Evolutionary conservation across 495 filamentous ascomycete species (phyloP).

Genomic region (Pseudevernia furfuracea): DNA sequence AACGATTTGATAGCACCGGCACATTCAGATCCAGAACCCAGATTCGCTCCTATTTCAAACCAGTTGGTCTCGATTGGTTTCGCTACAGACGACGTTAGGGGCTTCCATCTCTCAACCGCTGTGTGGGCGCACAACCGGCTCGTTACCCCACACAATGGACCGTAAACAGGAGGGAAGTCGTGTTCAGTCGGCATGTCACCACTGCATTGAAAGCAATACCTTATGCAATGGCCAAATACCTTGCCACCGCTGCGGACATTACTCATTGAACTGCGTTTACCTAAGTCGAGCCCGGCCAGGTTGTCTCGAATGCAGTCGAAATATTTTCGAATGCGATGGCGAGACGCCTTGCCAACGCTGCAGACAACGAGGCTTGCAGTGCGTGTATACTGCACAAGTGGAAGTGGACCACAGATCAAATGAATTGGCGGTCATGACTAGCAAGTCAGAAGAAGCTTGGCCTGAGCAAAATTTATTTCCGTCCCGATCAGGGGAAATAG

Average conservation of each 20-base stretch:
- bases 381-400: neutral
- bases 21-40: neutral
- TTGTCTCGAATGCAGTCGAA: slow-evolving; percentile 4
- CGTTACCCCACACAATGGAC: neutral
- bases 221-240: neutral
- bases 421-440: neutral
- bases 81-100: neutral
- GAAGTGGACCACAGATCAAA: neutral
- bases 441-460: slow-evolving; percentile 4
- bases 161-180: slow-evolving; percentile 3
- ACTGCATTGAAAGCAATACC: neutral
- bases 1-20: neutral
- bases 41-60: neutral
- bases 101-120: neutral
- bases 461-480: neutral
- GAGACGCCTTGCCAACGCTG: slow-evolving; percentile 2
- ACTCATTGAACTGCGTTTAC: neutral
- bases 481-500: neutral
- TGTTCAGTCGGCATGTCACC: neutral
- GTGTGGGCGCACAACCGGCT: neutral
- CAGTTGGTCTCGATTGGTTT: neutral
- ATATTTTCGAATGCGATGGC: neutral
- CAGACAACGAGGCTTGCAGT: neutral
- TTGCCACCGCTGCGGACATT: neutral
- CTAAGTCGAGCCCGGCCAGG: neutral